Base-by-base conservation (phyloP, 2,329 filamentous ascomycete species). In the Pyrenochaeta sp. region DNA sequence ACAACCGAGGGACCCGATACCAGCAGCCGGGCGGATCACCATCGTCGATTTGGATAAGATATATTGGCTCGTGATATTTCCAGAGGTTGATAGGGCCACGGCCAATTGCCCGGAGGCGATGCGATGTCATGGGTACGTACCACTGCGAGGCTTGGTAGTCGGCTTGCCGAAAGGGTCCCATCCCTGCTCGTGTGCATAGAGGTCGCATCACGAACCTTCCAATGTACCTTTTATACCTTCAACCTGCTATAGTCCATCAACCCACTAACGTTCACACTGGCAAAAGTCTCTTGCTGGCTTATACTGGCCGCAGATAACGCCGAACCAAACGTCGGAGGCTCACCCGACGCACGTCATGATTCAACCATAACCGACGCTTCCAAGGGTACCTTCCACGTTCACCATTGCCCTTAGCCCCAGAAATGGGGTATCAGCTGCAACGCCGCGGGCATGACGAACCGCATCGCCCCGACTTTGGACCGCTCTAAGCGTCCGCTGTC, bases 121-220 rank as follows among this genome's bases (percentile, higher is more conserved):
- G 11, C 22, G 31, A 34, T 17, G 13, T 14, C 11, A 22, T 11
- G n/a, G 3, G 28, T 17, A 31, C 7, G 15, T 18, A 11, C 14
- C 5, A 5, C 11, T 15, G 28, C 7, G 7, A 31, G 21, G 11
- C 6, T 9, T 29, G 11, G 31, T n/a, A n/a, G 11, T 13, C 24
- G 13, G 15, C 15, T 42, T 31, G 19, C 21, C 24, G 9, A 20
- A 13, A 4, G 10, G 28, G n/a, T n/a, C 13, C 23, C 13, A 14
- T 28, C 21, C 26, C 13, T 36, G 37, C 35, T 20, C 31, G n/a
- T n/a, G n/a, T 37, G 27, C 14, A 24, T 32, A 22, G 28, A 40
- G n/a, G 14, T 22, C 20, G 18, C 17, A 41, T n/a, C 21, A 21
- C 29, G 24, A 36, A 24, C 17, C 26, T 20, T 30, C 14, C 11